Conservation (phyloP, 495 filamentous ascomycete genomes). For the Podospora pseudoanserina region DNA sequence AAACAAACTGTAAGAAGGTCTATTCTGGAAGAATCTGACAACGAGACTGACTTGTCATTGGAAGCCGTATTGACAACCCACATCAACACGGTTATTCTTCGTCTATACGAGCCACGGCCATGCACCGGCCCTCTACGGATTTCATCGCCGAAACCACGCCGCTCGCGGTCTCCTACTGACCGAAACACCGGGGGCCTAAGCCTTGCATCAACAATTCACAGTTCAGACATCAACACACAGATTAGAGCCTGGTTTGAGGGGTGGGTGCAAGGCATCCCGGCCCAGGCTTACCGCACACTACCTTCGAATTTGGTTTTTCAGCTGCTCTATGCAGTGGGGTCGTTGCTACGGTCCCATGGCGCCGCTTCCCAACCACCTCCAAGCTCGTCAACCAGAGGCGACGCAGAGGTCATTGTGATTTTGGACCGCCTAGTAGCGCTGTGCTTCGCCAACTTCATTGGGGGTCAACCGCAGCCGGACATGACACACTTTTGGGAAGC, state of each 20-base stretch:
- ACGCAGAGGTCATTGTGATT: conserved; percentile 1
- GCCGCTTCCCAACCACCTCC: not conserved
- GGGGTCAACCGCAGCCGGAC: not conserved
- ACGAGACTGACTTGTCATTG: not conserved
- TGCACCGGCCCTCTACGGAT: conserved; percentile 18
- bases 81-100: conserved; percentile 12
- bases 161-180: conserved; percentile 20
- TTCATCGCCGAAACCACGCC: conserved; percentile 27
- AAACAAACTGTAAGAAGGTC: conserved; percentile 4
- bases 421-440: conserved; percentile 7
- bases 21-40: not conserved
- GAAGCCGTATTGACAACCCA: conserved; percentile 12
- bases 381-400: not conserved
- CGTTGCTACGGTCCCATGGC: conserved; percentile 26
- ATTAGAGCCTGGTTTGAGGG: conserved; percentile 40
- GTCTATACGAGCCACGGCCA: conserved; percentile 10
- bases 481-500: conserved; percentile 8
- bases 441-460: not conserved
- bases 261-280: conserved; percentile 39
- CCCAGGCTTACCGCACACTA: conserved; percentile 36
- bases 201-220: not conserved
- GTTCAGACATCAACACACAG: conserved; percentile 23
- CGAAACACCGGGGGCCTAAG: not conserved
- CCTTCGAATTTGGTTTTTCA: conserved; percentile 36
- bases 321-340: conserved; percentile 39